Evolutionary conservation across 371 early-diverging fungal species (phyloP), one percentile per base, ranked within the genome.

Genomic region (Phascolomyces articulosus): DNA sequence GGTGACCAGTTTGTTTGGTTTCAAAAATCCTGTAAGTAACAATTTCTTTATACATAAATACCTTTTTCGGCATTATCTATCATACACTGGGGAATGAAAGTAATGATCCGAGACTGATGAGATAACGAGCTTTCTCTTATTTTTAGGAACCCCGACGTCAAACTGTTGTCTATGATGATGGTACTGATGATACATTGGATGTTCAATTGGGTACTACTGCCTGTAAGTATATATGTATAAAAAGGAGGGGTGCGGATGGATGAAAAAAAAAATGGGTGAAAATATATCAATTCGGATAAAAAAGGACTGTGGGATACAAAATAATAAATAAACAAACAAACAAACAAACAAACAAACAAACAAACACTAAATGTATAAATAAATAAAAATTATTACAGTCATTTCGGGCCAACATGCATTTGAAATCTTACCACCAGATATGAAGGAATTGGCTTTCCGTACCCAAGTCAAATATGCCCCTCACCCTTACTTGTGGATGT

Each of bases 161-260:
- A 27, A 69, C 67, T 2, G 71, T 82, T 4, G 69, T 70, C 11
- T 82, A 82, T 60, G 77, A 79, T 57, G 82, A 82, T 63, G 79
- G 79, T 13, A 72, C 73, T 13, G 70, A 57, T 58, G 69, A 79
- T 44, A 72, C 72, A 11, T 47, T 78, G 40, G 77, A 82, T 48
- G 82, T 82, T 21, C 82, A 82, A 59, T 64, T 82, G 47, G 82
- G 82, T 2, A 82, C 82, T 7, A 82, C 82, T 38, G 82, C 82
- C 34, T 82, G 82, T 82, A 77, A 73, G 75, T 69, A 24, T 20
- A 10, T 11, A 21, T 29, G 44, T 4, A 44, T 13, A 44, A 13
- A 44, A 15, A 15, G 4, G 16, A 2, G 2, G 44, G 44, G 44
- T 0, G 16, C 15, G 44, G 44, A 44, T 4, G 4, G 44, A 44